Conservation (phyloP, 345 rosid species). For the Salix koriyanagi region DNA sequence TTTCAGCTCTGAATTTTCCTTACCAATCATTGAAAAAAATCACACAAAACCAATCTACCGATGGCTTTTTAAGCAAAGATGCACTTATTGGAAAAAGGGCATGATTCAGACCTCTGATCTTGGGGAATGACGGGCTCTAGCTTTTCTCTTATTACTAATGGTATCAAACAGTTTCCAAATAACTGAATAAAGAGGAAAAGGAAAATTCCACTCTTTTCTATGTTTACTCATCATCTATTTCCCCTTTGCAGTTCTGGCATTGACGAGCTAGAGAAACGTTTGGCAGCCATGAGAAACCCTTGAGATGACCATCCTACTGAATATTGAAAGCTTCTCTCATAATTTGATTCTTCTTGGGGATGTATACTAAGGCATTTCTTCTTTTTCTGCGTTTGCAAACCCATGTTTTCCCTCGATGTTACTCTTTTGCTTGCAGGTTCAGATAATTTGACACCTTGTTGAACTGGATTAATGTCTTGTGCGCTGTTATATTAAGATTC, state of each 20-base stretch:
- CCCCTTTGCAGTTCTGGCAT: constrained; percentile 56
- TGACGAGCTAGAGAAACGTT: constrained; percentile 79
- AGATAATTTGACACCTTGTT: not conserved
- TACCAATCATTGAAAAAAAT: not conserved
- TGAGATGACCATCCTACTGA: constrained; percentile 11
- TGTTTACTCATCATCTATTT: not conserved
- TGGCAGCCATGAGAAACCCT: constrained; percentile 80
- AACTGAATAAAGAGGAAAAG: not conserved
- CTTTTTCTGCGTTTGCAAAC: not conserved
- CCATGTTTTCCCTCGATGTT: not conserved
- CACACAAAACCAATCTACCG: not conserved
- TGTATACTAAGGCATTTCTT: constrained; percentile 7
- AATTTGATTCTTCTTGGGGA: not conserved
- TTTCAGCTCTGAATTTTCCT: not conserved
- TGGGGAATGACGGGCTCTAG: not conserved
- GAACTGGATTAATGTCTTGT: not conserved
- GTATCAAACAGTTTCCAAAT: not conserved
- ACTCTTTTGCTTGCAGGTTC: not conserved
- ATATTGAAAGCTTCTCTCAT: not conserved
- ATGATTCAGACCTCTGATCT: not conserved
- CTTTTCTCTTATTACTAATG: not conserved
- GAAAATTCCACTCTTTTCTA: not conserved
- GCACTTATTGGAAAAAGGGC: not conserved
- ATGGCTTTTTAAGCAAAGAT: not conserved
- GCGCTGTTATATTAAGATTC: not conserved